These are phyloP conservation scores for Babesia microti DNA, from an alignment of 169 alveolate genomes.

Conservation along the genomic window DNA sequence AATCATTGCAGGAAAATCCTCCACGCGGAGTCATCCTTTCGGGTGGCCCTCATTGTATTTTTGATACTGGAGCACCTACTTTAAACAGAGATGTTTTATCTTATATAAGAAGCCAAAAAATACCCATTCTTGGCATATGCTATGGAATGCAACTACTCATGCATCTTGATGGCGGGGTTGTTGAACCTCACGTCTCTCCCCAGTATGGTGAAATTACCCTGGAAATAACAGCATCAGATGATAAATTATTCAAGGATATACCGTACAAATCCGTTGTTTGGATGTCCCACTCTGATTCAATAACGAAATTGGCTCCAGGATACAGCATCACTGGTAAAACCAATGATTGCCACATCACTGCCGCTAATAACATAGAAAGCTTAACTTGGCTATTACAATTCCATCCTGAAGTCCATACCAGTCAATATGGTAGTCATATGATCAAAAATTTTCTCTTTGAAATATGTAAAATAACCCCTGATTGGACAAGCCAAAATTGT, in stretches of 20 bases:
- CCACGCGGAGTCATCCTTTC: conserved; percentile 55
- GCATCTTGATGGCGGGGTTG: conserved; percentile 42
- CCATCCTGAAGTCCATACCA: conserved; percentile 58
- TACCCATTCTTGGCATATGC: conserved; percentile 54
- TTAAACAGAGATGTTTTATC: conserved; percentile 36
- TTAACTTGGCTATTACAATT: conserved; percentile 43
- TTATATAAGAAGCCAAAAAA: conserved; percentile 21
- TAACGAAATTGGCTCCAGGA: conserved; percentile 43
- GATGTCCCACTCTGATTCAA: conserved; percentile 45
- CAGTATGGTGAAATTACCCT: conserved; percentile 41
- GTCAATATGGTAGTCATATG: conserved; percentile 38
- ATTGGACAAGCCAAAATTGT: conserved; percentile 23
- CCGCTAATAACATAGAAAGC: conserved; percentile 31
- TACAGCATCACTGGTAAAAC: conserved; percentile 35
- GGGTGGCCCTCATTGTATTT: conserved; percentile 55
- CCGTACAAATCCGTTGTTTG: conserved; percentile 22
- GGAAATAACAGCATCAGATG: conserved; percentile 16
- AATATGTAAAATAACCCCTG: conserved; percentile 41
- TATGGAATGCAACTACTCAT: conserved; percentile 56
- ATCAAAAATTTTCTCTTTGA: conserved; percentile 50
- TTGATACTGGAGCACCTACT: conserved; percentile 36
- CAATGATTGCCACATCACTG: conserved; percentile 29
- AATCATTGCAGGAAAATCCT: conserved; percentile 17
- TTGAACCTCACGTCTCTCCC: conserved; percentile 20
- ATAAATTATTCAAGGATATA: conserved; percentile 33